Percentiles rank a stretch among this genome's conserved stretches.
phyloP scores from a whole-genome alignment of 75 land plant genomes.

The Pinus taeda region DNA sequence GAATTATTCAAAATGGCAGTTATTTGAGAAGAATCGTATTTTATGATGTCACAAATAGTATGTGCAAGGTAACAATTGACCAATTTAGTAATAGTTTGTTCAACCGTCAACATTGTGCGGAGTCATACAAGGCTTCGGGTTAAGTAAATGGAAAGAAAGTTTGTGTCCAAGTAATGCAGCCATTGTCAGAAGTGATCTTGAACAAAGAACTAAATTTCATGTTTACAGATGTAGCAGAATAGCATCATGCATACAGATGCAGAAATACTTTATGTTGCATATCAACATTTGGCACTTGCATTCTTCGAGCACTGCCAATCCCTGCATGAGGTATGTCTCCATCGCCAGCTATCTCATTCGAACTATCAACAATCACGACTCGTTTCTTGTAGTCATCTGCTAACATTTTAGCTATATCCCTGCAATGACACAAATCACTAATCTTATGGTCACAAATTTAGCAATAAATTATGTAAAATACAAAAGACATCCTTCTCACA shows the following conservation, averaged over 20 bases:
- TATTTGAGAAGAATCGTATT: no score
- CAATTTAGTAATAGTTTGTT: not conserved
- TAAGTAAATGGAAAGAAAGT: not conserved
- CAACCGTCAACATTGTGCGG: no score
- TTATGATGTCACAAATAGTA: no score
- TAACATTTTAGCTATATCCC: constrained; percentile 63
- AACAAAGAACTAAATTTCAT: not conserved
- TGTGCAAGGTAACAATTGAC: no score
- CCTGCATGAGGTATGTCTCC: constrained; percentile 74
- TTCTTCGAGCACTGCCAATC: constrained; percentile 66
- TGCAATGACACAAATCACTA: constrained; percentile 9
- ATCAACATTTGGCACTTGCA: constrained; percentile 69
- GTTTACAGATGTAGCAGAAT: not conserved
- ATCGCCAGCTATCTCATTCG: constrained; percentile 77
- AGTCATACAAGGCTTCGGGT: not conserved
- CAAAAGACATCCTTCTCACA: not conserved
- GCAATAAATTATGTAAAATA: not conserved
- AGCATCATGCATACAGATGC: not conserved
- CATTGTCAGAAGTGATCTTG: not conserved
- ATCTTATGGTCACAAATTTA: not conserved
- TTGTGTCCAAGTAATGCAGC: not conserved
- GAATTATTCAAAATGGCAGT: no score
- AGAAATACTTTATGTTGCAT: constrained; percentile 59
- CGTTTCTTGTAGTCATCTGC: constrained; percentile 61
- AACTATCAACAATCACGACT: constrained; percentile 71